Evolutionary conservation across 2,329 filamentous ascomycete genomes (phyloP), one percentile per base, ranked within the genome.

Genomic region (Paecilomyces sp.): DNA sequence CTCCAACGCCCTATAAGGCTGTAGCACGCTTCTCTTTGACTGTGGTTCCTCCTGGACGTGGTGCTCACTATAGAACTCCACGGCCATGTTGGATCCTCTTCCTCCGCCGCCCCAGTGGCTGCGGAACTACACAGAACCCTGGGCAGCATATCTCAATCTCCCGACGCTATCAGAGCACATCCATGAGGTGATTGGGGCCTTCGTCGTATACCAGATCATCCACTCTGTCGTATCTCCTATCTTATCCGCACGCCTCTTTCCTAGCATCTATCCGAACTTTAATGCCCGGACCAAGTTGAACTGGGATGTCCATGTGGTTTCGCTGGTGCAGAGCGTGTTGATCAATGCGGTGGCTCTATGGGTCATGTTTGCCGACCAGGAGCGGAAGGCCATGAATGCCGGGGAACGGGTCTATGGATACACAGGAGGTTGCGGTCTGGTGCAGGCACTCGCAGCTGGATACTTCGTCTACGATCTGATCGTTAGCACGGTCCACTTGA

Each of bases 301-400:
- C 74, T 88, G 85, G 85, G 82, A 88, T 71, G 84, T 88, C 7
- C 85, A 88, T 67, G 81, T 87, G 58, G 85, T 88, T 51, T 85
- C 82, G 0, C 77, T 88, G 51, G 75, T 85, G 36, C 85, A 88
- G 74, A 81, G 80, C 61, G 75, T 78, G 8, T 66, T 87, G 18
- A 82, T 88, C 67, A 83, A 81, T 67, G 70, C 68, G 3, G 65
- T 83, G 53, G 83, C 84, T 28, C 70, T 88, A 15, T 87, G 81
- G 77, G 80, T 86, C 50, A 84, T 86, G 69, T 76, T 75, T 62
- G 72, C 63, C 22, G 85, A 88, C 68, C 68, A 81, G 52, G 84
- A 87, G 72, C 75, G 85, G 57, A 75, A 71, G 64, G 74, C 71
- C 30, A 85, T 85, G 81, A 74, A 74, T 30, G 75, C 78, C 66